A percentile compares a stretch with the other conserved stretches of the same genome.
phyloP scores from a whole-genome alignment of 352 stramenopile genomes.

The Pythium brachiatum region DNA sequence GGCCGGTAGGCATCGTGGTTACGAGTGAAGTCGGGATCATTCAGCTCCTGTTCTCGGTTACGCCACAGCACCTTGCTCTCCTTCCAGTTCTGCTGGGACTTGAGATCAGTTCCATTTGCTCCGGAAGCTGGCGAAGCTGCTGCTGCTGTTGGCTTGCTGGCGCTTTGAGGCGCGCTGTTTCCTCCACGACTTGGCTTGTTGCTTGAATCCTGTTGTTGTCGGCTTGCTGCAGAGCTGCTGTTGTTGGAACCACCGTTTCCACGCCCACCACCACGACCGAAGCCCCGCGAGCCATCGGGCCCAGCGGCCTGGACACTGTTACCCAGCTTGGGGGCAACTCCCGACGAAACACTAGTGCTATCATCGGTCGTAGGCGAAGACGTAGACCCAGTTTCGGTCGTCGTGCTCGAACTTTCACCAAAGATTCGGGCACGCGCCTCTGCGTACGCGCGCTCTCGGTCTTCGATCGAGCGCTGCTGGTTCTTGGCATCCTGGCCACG shows the following conservation, averaged over 20 bases:
- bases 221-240: background rate
- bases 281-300: conserved; percentile 43
- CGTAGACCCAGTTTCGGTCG: conserved; percentile 24
- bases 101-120: conserved; percentile 7
- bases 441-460: conserved; percentile 93
- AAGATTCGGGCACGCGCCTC: conserved; percentile 95
- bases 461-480: conserved; percentile 78
- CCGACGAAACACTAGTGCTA: conserved; percentile 2
- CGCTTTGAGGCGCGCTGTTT: background rate
- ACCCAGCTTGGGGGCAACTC: conserved; percentile 10
- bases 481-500: conserved; percentile 33
- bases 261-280: conserved; percentile 9
- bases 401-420: conserved; percentile 51
- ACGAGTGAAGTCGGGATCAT: conserved; percentile 91
- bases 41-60: conserved; percentile 93
- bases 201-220: background rate
- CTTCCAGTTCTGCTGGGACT: conserved; percentile 67
- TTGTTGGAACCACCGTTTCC: background rate
- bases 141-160: background rate
- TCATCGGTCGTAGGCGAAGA: conserved; percentile 18
- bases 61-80: conserved; percentile 92
- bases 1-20: conserved; percentile 70
- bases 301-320: conserved; percentile 48
- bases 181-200: background rate
- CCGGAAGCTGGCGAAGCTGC: background rate